Conservation (phyloP, 2,329 filamentous ascomycete genomes). For the Calonectria leucothoes region DNA sequence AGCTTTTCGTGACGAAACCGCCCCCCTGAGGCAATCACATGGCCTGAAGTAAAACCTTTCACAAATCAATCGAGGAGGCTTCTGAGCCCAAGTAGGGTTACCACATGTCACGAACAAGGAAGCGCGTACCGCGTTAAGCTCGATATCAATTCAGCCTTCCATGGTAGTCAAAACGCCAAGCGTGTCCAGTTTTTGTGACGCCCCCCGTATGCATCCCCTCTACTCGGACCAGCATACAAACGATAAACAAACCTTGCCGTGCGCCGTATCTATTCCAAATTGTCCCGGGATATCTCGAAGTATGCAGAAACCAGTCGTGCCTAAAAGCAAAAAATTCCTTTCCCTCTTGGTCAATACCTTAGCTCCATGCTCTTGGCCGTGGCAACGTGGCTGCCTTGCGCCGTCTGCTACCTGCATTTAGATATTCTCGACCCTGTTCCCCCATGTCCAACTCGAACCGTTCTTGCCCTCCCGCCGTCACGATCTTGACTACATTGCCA, state of each 20-base stretch:
- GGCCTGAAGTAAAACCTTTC: neutral
- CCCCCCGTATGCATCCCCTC: slow-evolving; percentile 4
- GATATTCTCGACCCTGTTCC: slow-evolving; percentile 43
- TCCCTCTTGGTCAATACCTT: neutral
- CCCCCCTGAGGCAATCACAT: neutral
- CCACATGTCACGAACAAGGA: neutral
- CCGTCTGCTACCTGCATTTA: slow-evolving; percentile 54
- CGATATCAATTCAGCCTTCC: slow-evolving; percentile 8
- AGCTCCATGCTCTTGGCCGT: slow-evolving; percentile 40
- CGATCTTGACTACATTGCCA: slow-evolving; percentile 78
- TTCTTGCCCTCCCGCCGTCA: slow-evolving; percentile 72
- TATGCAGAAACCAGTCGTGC: slow-evolving; percentile 5
- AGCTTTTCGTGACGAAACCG: neutral
- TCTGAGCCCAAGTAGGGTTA: neutral
- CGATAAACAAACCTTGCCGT: slow-evolving; percentile 26
- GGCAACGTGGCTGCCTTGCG: slow-evolving; percentile 44
- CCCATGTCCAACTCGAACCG: slow-evolving; percentile 63
- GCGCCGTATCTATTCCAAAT: slow-evolving; percentile 35
- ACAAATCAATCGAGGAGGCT: neutral
- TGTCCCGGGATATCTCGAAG: slow-evolving; percentile 21
- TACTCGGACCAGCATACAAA: slow-evolving; percentile 21
- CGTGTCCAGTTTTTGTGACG: slow-evolving; percentile 18
- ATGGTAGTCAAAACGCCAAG: slow-evolving; percentile 26
- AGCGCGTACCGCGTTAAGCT: neutral
- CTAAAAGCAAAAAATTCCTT: neutral